These are phyloP conservation scores for Rhodotorula sp. DNA, from an alignment of 1,284 basidiomycete genomes.

Conservation along the genomic window DNA sequence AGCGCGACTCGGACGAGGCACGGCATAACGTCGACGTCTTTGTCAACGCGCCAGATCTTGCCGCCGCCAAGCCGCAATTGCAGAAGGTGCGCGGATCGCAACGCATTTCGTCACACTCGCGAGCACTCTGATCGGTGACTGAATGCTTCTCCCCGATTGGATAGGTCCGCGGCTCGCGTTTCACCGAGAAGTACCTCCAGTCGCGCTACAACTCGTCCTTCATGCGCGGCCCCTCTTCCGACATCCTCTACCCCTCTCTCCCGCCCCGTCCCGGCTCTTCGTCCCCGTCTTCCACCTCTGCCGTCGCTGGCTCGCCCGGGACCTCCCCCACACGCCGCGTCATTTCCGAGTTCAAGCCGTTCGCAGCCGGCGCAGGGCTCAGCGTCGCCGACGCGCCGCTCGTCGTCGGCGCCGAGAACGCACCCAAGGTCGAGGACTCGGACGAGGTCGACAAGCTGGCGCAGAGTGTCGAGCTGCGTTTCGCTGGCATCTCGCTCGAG, in stretches of 20 bases:
- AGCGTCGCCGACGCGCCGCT: constrained; percentile 40
- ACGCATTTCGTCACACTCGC: neutral
- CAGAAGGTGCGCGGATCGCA: constrained; percentile 64
- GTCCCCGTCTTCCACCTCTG: constrained; percentile 48
- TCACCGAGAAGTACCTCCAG: constrained; percentile 89
- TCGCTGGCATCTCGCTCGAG: constrained; percentile 34
- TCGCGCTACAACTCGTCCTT: constrained; percentile 61
- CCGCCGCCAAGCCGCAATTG: constrained; percentile 74
- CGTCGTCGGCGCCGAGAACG: constrained; percentile 22
- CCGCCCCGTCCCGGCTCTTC: constrained; percentile 48
- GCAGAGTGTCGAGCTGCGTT: constrained; percentile 36
- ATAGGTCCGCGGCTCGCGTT: constrained; percentile 86
- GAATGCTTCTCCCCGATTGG: neutral
- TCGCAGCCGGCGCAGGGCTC: constrained; percentile 69
- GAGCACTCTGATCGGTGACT: neutral
- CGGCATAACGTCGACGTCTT: constrained; percentile 88
- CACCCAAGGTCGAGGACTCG: constrained; percentile 18
- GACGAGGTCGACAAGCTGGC: constrained; percentile 37
- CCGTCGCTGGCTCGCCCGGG: constrained; percentile 53
- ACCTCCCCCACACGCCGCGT: constrained; percentile 71
- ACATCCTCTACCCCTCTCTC: constrained; percentile 41
- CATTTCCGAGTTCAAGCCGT: constrained; percentile 82
- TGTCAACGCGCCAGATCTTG: constrained; percentile 69
- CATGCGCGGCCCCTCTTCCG: constrained; percentile 54
- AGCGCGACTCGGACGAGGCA: constrained; percentile 82